A percentile compares a stretch with the other conserved stretches of the same genome.
phyloP scores from a whole-genome alignment of 768 basidiomycete genomes.

The Suillus paluster region DNA sequence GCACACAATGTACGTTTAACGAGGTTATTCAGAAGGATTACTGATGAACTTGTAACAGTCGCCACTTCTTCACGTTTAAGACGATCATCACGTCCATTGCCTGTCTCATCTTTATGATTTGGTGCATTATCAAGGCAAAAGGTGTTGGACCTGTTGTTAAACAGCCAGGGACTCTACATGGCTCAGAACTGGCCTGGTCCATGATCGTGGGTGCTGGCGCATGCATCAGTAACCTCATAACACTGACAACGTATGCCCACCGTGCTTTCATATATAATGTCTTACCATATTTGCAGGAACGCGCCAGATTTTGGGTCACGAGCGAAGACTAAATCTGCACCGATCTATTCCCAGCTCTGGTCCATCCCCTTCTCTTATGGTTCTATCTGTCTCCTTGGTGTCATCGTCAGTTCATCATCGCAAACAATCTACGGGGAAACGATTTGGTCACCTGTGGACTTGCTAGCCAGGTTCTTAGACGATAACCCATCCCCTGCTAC shows the following conservation, averaged over 20 bases:
- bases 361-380: constrained; percentile 72
- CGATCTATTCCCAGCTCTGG: constrained; percentile 62
- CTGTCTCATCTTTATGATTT: constrained; percentile 68
- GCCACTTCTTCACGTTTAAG: constrained; percentile 76
- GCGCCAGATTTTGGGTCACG: constrained; percentile 70
- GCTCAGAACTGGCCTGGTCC: constrained; percentile 67
- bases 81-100: constrained; percentile 67
- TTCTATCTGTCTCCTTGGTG: constrained; percentile 72
- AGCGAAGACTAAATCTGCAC: constrained; percentile 53
- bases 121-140: constrained; percentile 74
- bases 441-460: constrained; percentile 74
- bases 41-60: constrained; percentile 37
- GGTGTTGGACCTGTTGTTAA: constrained; percentile 74
- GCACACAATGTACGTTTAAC: constrained; percentile 61
- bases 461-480: constrained; percentile 67
- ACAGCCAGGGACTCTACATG: constrained; percentile 59
- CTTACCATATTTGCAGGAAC: constrained; percentile 43
- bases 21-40: constrained; percentile 4
- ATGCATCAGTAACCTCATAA: constrained; percentile 77
- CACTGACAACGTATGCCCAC: constrained; percentile 57
- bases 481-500: constrained; percentile 59
- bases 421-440: constrained; percentile 70
- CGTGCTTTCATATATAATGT: constrained; percentile 1
- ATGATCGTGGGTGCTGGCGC: constrained; percentile 70
- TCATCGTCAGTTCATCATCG: constrained; percentile 76